Evolutionary conservation across 768 basidiomycete genomes (phyloP), one percentile per base, ranked within the genome.

Genomic region (Termitomyces sp.): DNA sequence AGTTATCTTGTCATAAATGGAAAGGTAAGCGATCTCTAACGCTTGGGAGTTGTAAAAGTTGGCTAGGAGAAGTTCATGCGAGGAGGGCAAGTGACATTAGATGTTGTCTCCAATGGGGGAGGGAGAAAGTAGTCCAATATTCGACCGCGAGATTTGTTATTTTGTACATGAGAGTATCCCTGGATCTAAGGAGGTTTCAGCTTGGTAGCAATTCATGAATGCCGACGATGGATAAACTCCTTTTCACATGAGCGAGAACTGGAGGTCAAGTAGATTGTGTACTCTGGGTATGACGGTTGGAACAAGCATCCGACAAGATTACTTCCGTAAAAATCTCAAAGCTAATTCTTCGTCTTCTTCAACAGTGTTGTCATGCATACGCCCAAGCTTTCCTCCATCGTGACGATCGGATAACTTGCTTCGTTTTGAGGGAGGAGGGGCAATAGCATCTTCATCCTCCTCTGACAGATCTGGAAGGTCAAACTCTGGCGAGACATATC

Each of bases 401-500:
- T 36, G 49, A 44, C 24, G 54, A 52, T 58, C 43, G 11, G 45
- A 63, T 53, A 55, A 36, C 54, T 66, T 70, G 40, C 44, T 63
- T 20, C 69, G 64, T 60, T 70, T 75, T 16, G 67, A 62, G 3
- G 71, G 73, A 8, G 71, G 74, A 16, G 75, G 30, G 30, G 6
- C 58, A 61, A 60, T 76, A 68, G 63, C 59, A 8, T 75, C 76
- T 22, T 76, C 69, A 3, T 70, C 67, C 16, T 59, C 68, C 57
- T 52, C 58, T 13, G 54, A 48, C 24, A 43, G 7, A 22, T 58
- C 30, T 64, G 70, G 28, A 67, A 86, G 62, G 60, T 86, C 82
- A 62, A 92, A 88, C 40, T 83, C 81, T 1, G 88, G 90, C 1
- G 85, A 87, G 10, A 84, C 79, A 68, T 89, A 88, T 0, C 88